Base-by-base conservation (phyloP, 192 early-diverging fungal species). In the Geranomyces variabilis region DNA sequence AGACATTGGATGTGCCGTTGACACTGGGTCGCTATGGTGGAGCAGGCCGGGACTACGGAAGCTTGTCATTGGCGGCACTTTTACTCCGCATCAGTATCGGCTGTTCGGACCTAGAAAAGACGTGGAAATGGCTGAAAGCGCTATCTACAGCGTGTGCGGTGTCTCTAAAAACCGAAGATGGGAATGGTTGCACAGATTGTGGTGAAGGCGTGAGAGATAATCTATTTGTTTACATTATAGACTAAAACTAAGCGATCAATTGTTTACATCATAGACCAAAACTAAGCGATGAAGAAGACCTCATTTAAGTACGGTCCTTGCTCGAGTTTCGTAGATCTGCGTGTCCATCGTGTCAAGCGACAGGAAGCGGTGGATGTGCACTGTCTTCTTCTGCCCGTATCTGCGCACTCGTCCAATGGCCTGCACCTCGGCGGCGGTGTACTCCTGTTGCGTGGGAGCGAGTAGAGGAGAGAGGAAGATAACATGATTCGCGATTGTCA, bases 401-500 rank as follows among this genome's bases (percentile, higher is more conserved):
- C 81, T 62, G 12, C 78, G 53, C 31, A 66, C 74, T 24, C 81
- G 76, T 9, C 81, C 81, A 59, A 83, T 80, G 4, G 81, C 81
- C 62, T 83, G 81, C 45, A 75, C 76, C 60, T 80, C 79, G 34
- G 49, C 48, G 17, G 81, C 75, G 22, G 64, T 67, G 71, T 69
- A 79, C 34, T 51, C 67, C 48, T 80, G 70, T 33, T 77, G 71
- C 41, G 73, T 71, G 3, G 36, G 63, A n/a, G 76, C 58, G 31
- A 74, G 61, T 36, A 83, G 57, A 24, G 81, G 81, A 7, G 59
- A 65, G 53, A 83, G 33, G 71, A 83, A 83, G 63, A 83, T 60
- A 22, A 76, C 75, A 64, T 83, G 78, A 65, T 83, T 83, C 28
- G 81, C 81, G 51, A 70, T 59, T 10, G 79, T 80, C 33, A 83